Conservation (phyloP, 306 rosid genomes). For the Begonia peltatifolia region DNA sequence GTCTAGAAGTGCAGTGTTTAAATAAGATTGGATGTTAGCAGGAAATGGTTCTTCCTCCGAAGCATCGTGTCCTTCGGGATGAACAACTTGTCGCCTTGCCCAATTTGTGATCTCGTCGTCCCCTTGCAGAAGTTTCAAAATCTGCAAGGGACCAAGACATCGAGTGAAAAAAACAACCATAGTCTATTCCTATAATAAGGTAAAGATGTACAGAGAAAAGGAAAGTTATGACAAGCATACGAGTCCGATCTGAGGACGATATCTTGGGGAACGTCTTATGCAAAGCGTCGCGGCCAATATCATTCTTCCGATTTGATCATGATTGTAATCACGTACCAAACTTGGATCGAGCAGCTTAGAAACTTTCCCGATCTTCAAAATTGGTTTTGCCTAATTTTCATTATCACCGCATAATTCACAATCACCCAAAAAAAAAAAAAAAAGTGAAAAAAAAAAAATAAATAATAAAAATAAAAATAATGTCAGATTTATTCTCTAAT, state of each 20-base stretch:
- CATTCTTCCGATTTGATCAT: slow-evolving; percentile 54
- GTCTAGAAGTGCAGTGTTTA: slow-evolving; percentile 63
- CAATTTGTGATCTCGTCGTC: slow-evolving; percentile 60
- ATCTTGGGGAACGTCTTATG: slow-evolving; percentile 45
- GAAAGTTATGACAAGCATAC: slow-evolving; percentile 24
- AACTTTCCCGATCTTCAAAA: slow-evolving; percentile 48
- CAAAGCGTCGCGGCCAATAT: slow-evolving; percentile 80
- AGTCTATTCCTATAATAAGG: no score
- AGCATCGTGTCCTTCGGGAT: slow-evolving; percentile 29
- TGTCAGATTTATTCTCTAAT: no score
- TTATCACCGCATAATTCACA: neutral
- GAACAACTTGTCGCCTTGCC: slow-evolving; percentile 53
- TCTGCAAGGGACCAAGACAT: slow-evolving; percentile 19
- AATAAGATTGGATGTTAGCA: slow-evolving; percentile 62
- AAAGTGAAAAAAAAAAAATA: no score
- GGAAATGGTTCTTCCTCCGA: slow-evolving; percentile 40
- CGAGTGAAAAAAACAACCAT: no score
- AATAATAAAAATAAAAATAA: no score
- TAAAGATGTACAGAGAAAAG: no score
- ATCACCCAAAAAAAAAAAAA: no score
- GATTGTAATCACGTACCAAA: slow-evolving; percentile 35
- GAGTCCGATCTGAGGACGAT: slow-evolving; percentile 51
- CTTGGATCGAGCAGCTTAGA: slow-evolving; percentile 64
- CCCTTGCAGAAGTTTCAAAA: slow-evolving; percentile 70
- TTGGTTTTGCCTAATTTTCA: slow-evolving; percentile 56